Conservation (phyloP, 441 rosid genomes). For the Populus tomentosa region DNA sequence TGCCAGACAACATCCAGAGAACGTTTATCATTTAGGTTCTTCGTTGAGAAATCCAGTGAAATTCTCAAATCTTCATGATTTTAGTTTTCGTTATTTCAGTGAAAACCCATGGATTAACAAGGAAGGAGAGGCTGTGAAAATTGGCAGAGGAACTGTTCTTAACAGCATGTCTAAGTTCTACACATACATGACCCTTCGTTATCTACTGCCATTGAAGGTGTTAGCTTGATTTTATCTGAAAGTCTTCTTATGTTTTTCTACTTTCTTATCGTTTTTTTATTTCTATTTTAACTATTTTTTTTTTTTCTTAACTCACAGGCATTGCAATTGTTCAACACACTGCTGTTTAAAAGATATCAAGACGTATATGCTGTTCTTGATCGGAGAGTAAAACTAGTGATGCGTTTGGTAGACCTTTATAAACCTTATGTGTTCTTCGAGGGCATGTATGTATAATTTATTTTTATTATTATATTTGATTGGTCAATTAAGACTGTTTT, state of each 20-base stretch:
- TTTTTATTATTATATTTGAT: background rate
- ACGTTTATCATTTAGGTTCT: constrained; percentile 67
- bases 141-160: constrained; percentile 34
- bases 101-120: constrained; percentile 62
- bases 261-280: background rate
- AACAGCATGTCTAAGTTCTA: constrained; percentile 53
- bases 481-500: background rate
- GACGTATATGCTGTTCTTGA: constrained; percentile 23
- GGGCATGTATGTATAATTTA: constrained; percentile 8
- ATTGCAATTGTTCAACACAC: background rate
- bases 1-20: constrained; percentile 18
- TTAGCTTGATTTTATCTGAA: no score
- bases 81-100: constrained; percentile 42
- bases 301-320: background rate
- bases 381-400: constrained; percentile 35
- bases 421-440: constrained; percentile 46
- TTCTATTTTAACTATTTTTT: background rate
- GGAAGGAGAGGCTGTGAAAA: constrained; percentile 51
- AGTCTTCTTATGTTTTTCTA: background rate
- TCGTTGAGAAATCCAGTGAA: constrained; percentile 50
- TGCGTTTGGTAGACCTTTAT: constrained; percentile 43
- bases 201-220: constrained; percentile 53
- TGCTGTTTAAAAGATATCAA: constrained; percentile 32
- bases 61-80: constrained; percentile 35
- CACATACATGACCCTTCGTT: constrained; percentile 57